A percentile compares a stretch with the other conserved stretches of the same genome.
These are phyloP conservation scores for Albifimbria verrucaria DNA, from an alignment of 2,329 filamentous ascomycete genomes.

Conservation along the genomic window DNA sequence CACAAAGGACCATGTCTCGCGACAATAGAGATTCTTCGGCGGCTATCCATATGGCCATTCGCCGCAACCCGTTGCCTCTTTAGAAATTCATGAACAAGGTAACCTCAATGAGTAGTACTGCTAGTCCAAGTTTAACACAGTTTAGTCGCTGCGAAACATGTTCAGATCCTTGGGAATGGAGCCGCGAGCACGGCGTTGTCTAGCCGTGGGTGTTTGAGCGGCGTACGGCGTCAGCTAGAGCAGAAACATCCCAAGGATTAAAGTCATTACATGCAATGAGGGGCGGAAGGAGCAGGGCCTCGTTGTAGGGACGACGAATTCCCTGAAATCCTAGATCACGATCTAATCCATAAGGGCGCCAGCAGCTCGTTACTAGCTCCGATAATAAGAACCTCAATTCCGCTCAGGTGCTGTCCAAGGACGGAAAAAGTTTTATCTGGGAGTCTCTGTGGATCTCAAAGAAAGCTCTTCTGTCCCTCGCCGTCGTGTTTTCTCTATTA, in stretches of 20 bases:
- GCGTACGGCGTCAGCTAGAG: too few species aligned
- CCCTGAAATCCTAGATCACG: not conserved
- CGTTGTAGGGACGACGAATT: too few species aligned
- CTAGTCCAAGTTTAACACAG: not conserved
- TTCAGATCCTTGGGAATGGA: not conserved
- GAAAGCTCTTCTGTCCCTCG: not conserved
- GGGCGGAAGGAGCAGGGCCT: too few species aligned
- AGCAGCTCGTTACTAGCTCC: not conserved
- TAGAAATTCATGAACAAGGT: not conserved
- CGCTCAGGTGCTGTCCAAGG: not conserved
- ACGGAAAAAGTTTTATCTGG: not conserved
- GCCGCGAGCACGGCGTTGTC: not conserved
- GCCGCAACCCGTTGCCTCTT: not conserved
- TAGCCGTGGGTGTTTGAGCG: not conserved
- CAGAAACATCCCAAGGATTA: too few species aligned
- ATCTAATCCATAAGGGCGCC: not conserved
- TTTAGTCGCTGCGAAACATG: not conserved
- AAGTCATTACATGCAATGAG: too few species aligned
- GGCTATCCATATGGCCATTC: not conserved
- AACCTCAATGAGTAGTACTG: not conserved
- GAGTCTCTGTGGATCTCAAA: not conserved
- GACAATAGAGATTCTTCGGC: not conserved
- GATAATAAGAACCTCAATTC: not conserved
- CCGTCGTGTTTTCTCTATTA: not conserved
- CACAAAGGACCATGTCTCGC: not conserved